Evolutionary conservation across 352 stramenopile genomes (phyloP).

Genomic region (Phytopythium litorale): DNA sequence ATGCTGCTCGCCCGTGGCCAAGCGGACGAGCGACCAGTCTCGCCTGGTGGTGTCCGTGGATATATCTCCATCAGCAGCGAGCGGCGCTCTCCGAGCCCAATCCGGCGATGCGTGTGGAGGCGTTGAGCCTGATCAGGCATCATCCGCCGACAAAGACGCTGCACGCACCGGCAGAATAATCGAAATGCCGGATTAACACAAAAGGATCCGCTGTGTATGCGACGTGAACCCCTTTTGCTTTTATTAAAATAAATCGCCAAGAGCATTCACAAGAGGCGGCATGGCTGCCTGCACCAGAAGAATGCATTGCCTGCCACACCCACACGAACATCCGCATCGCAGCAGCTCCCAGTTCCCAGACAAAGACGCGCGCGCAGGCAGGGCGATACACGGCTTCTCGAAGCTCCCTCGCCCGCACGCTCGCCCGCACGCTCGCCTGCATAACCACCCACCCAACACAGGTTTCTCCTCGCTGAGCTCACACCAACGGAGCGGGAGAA

Average conservation of each 20-base stretch:
- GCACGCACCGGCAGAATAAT: conserved; percentile 4
- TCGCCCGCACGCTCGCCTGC: neutral
- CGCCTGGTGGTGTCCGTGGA: neutral
- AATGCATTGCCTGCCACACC: neutral
- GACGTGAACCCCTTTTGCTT: neutral
- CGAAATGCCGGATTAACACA: neutral
- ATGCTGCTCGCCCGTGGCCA: neutral
- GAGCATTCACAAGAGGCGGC: neutral
- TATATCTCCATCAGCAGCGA: neutral
- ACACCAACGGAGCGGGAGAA: neutral
- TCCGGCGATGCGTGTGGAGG: neutral
- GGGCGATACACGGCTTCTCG: neutral
- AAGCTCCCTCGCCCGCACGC: neutral
- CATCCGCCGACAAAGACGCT: neutral
- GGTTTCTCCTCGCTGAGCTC: neutral
- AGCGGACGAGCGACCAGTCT: neutral
- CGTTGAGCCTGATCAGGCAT: neutral
- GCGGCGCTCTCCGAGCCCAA: neutral
- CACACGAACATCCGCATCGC: too few species aligned
- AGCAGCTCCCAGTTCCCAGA: neutral
- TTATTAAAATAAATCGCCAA: neutral
- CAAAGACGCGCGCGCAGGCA: neutral
- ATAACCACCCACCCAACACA: neutral
- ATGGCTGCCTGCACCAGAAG: neutral
- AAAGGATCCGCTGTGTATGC: neutral